Evolutionary conservation across 1,284 basidiomycete genomes (phyloP).

Genomic region (Ustilago trichophora): DNA sequence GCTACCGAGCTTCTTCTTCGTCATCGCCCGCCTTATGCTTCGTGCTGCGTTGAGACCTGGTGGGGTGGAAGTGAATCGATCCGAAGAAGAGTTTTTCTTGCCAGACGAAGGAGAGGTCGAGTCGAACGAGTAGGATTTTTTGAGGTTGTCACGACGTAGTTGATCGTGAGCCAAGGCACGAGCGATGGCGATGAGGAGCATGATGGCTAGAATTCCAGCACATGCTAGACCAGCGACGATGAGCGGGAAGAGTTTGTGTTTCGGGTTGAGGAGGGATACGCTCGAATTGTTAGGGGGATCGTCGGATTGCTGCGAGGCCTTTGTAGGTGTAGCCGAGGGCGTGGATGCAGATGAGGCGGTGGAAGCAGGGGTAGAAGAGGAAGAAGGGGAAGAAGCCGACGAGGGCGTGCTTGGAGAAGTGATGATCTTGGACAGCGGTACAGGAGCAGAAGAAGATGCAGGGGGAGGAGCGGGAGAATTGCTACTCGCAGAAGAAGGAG

Average conservation of each 20-base stretch:
- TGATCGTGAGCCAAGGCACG: constrained; percentile 32
- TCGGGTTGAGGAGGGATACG: constrained; percentile 13
- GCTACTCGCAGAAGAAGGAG: not conserved
- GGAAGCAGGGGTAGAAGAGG: not conserved
- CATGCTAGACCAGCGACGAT: constrained; percentile 32
- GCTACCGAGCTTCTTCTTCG: constrained; percentile 40
- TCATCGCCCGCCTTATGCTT: constrained; percentile 35
- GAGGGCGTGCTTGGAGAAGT: not conserved
- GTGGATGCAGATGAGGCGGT: not conserved
- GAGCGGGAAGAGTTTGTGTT: constrained; percentile 51
- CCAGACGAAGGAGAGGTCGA: not conserved
- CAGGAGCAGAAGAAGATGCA: not conserved
- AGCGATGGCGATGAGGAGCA: constrained; percentile 44
- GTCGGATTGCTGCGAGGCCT: not conserved
- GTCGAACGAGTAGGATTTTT: constrained; percentile 18
- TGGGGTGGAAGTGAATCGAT: constrained; percentile 11
- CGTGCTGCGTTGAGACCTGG: not conserved
- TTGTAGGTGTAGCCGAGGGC: constrained; percentile 4
- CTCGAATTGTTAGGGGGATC: not conserved
- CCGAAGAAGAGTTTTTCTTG: not conserved
- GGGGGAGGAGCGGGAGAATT: not conserved
- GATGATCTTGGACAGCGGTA: constrained; percentile 7
- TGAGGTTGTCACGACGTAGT: constrained; percentile 31
- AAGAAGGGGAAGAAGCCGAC: not conserved
- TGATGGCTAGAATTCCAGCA: constrained; percentile 25